These are phyloP conservation scores for Hypoxylon rickii DNA, from an alignment of 495 filamentous ascomycete genomes.

Conservation along the genomic window DNA sequence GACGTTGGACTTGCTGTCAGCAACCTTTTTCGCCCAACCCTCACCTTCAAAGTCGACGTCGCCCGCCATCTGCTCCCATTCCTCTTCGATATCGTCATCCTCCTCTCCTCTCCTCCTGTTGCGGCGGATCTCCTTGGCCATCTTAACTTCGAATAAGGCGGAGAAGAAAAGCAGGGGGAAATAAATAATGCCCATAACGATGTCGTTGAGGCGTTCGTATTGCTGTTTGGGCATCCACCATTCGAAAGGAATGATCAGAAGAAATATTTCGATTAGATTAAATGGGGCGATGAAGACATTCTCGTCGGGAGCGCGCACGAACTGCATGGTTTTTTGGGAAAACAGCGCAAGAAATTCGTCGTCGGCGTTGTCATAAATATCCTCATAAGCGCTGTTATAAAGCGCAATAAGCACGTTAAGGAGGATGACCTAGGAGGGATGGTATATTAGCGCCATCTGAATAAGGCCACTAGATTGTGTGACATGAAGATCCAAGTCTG, in stretches of 20 bases:
- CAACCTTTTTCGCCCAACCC: constrained; percentile 78
- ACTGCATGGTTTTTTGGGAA: constrained; percentile 90
- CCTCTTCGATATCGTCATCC: constrained; percentile 87
- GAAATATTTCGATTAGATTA: constrained; percentile 88
- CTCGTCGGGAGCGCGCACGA: constrained; percentile 94
- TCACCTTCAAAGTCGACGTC: constrained; percentile 78
- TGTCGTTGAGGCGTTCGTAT: constrained; percentile 83
- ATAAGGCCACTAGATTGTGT: too few species aligned
- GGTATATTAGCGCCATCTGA: neutral
- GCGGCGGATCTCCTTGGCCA: constrained; percentile 66
- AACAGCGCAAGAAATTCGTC: constrained; percentile 95
- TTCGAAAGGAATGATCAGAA: constrained; percentile 80
- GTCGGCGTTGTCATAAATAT: constrained; percentile 91
- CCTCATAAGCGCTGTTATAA: constrained; percentile 94
- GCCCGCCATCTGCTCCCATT: constrained; percentile 84
- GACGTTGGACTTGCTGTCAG: constrained; percentile 74
- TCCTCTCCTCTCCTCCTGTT: constrained; percentile 81
- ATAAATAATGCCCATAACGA: constrained; percentile 86
- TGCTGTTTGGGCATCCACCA: constrained; percentile 80
- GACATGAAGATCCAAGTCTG: too few species aligned
- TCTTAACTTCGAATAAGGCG: constrained; percentile 71
- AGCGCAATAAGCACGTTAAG: constrained; percentile 94
- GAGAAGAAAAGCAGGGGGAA: constrained; percentile 80
- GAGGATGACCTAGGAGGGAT: constrained; percentile 56
- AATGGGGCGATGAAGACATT: constrained; percentile 97